Evolutionary conservation across 129 eudicot genomes (phyloP).

Genomic region (Arctium minus): DNA sequence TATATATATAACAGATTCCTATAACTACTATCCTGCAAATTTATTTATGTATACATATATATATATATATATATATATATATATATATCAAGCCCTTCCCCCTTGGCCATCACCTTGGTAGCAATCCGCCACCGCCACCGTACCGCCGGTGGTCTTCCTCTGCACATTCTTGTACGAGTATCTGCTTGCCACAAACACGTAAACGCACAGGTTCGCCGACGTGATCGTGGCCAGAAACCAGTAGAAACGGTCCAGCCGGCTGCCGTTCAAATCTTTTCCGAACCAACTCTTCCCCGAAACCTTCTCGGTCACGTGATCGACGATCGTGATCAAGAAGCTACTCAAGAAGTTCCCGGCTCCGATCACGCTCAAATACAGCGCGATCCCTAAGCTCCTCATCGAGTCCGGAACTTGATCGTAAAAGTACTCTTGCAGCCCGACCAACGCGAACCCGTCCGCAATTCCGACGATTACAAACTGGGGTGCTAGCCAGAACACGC

Average conservation of each 20-base stretch:
- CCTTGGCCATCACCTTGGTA: conserved; percentile 29
- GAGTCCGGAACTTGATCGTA: conserved; percentile 88
- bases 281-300: conserved; percentile 60
- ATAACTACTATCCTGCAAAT: conserved; percentile 18
- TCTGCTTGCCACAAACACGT: conserved; percentile 49
- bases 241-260: conserved; percentile 69
- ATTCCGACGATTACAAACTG: conserved; percentile 59
- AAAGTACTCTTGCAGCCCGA: conserved; percentile 82
- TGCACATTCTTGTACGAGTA: conserved; percentile 80
- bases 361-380: conserved; percentile 68
- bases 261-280: conserved; percentile 74
- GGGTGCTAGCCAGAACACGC: conserved; percentile 79
- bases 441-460: conserved; percentile 64
- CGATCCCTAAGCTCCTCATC: conserved; percentile 80
- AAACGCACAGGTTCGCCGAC: conserved; percentile 45
- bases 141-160: conserved; percentile 11
- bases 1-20: conserved; percentile 10
- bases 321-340: conserved; percentile 60
- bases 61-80: conserved; percentile 14
- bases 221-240: conserved; percentile 53
- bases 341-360: conserved; percentile 72
- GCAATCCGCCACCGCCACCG: conserved; percentile 45
- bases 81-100: conserved; percentile 27
- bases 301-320: conserved; percentile 47
- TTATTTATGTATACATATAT: conserved; percentile 26